phyloP scores from a whole-genome alignment of 2,329 filamentous ascomycete species.

The Penicillium verrucosum region DNA sequence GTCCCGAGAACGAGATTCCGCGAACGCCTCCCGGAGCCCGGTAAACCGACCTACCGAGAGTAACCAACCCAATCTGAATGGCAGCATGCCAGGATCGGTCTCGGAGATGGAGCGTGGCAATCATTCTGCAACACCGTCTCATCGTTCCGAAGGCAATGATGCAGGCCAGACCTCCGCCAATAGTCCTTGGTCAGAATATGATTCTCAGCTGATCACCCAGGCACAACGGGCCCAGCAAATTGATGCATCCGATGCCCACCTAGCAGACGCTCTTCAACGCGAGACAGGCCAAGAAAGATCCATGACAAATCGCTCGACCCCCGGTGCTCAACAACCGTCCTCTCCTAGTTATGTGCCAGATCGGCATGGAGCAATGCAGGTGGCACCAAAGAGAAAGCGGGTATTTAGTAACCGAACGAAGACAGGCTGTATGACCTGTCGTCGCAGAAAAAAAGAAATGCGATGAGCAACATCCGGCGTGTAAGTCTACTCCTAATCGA shows the following conservation, averaged over 20 bases:
- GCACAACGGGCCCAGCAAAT: slow-evolving; percentile 47
- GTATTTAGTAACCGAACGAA: slow-evolving; percentile 92
- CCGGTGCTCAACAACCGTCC: slow-evolving; percentile 34
- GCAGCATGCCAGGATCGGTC: slow-evolving; percentile 15
- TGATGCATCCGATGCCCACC: slow-evolving; percentile 49
- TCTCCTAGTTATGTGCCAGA: slow-evolving; percentile 34
- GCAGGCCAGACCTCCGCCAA: slow-evolving; percentile 28
- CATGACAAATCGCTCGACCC: slow-evolving; percentile 33
- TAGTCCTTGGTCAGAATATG: slow-evolving; percentile 40
- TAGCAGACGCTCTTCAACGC: slow-evolving; percentile 52
- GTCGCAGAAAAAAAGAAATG: slow-evolving; percentile 97
- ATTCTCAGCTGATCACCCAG: slow-evolving; percentile 44
- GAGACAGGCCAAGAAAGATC: slow-evolving; percentile 44
- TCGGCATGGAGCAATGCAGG: slow-evolving; percentile 36
- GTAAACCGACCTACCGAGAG: slow-evolving; percentile 33
- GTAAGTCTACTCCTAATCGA: slow-evolving; percentile 53
- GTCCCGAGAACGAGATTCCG: slow-evolving; percentile 51
- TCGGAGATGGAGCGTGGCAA: slow-evolving; percentile 20
- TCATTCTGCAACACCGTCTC: slow-evolving; percentile 19
- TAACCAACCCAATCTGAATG: slow-evolving; percentile 21
- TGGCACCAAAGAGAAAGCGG: slow-evolving; percentile 47
- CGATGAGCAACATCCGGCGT: slow-evolving; percentile 88
- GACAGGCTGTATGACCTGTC: slow-evolving; percentile 89
- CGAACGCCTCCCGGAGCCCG: slow-evolving; percentile 37
- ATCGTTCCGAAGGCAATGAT: slow-evolving; percentile 32